Base-by-base conservation (phyloP, 1,284 basidiomycete genomes). In the Ustilago trichophora region DNA sequence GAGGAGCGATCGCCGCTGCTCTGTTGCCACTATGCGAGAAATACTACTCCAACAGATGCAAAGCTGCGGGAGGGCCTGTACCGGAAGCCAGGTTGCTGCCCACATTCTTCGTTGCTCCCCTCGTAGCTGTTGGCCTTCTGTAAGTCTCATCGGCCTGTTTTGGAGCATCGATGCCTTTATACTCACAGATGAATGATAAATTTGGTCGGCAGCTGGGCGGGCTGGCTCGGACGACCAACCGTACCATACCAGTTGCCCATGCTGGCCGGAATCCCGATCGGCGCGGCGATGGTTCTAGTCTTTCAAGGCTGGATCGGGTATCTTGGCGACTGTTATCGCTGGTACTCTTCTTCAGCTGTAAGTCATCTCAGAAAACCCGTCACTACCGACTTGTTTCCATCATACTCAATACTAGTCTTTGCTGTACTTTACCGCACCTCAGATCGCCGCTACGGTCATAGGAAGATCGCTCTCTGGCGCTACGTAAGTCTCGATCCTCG, bases 231-330 rank as follows among this genome's bases (percentile, higher is more conserved):
- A 11, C 37, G 66, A 8, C 9, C 6, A 2, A 52, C 38, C 24
- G 24, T 69, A 0, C 58, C 65, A 13, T 62, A 51, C 42, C 25
- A 22, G 13, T 43, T 69, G 1, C 26, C 66, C 2, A 69, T 66
- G 68, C 49, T 66, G 16, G 57, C 52, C 6, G 57, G 68, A 0
- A 27, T 64, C 3, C 66, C 60, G 6, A 64, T 69, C 49, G 66
- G 66, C 9, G 51, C 51, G 13, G 66, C 59, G 1, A 69, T 69
- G 66, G 60, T 64, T 18, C 40, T 63, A 11, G 60, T 59, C 27
- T 69, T 69, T 18, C 66, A 69, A 26, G 66, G 66, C 37, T 69
- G 66, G 66, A 55, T 64, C 11, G 50, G 60, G 18, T 69, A 64
- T 29, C 43, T 69, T 8, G 66, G 66, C n/a, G 66, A 69, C 22